These are phyloP conservation scores for Isabelozyma pseudorhagii DNA, from an alignment of 805 yeast species.

Conservation along the genomic window DNA sequence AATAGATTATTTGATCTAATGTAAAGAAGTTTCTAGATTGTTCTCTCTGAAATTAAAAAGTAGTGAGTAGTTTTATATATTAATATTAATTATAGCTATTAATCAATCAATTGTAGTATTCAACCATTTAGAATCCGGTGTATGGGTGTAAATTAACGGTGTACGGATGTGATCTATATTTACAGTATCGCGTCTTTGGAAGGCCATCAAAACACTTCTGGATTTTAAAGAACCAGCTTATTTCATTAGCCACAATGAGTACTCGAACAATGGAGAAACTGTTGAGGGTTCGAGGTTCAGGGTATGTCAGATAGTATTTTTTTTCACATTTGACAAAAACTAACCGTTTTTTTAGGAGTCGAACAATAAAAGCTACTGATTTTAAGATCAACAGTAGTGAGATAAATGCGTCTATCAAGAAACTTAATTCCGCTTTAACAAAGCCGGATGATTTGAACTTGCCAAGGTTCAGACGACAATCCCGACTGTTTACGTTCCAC, in stretches of 20 bases:
- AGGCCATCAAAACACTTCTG: constrained; percentile 2
- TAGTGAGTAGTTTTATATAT: constrained; percentile 10
- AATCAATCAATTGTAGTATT: neutral
- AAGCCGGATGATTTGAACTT: constrained; percentile 12
- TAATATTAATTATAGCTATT: constrained; percentile 10
- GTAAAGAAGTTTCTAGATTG: constrained; percentile 3
- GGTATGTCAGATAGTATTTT: constrained; percentile 26
- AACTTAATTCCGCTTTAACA: constrained; percentile 15
- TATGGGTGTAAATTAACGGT: neutral
- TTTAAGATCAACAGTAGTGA: constrained; percentile 13
- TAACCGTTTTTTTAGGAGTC: constrained; percentile 15
- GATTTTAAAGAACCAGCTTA: neutral
- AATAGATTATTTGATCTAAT: constrained; percentile 43
- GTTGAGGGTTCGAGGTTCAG: constrained; percentile 39
- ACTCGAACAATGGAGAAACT: constrained; percentile 14
- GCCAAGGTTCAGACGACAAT: constrained; percentile 6
- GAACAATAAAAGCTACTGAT: constrained; percentile 12
- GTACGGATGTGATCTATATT: neutral
- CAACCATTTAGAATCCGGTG: neutral
- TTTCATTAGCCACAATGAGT: neutral
- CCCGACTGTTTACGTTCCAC: neutral
- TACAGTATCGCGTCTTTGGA: neutral
- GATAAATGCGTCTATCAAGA: constrained; percentile 3
- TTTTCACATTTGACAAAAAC: neutral
- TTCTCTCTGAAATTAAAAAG: neutral